Percentiles rank a stretch among this genome's conserved stretches.
Evolutionary conservation across 2,329 filamentous ascomycete genomes (phyloP).

Genomic region (Botryotinia narcissicola): DNA sequence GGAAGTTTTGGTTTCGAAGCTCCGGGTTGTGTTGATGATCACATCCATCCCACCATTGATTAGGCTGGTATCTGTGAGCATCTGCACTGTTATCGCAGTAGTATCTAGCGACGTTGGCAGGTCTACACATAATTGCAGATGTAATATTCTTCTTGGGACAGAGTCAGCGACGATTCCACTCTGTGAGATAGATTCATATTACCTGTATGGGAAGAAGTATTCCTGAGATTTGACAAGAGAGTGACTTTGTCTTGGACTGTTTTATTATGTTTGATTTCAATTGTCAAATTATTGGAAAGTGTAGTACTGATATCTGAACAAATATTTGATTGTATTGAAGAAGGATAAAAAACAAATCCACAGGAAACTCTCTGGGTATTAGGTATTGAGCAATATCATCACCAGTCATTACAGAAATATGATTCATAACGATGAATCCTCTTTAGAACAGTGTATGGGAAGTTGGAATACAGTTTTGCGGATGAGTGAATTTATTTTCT

Average conservation of each 20-base stretch:
- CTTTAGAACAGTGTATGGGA: no score
- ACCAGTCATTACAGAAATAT: no score
- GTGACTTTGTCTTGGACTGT: neutral
- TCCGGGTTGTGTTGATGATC: accelerated
- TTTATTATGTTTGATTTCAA: neutral
- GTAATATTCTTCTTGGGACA: neutral
- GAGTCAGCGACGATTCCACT: neutral
- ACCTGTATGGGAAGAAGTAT: neutral
- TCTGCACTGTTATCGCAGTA: accelerated
- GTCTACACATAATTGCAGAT: neutral
- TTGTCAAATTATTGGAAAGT: neutral
- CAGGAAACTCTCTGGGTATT: no score
- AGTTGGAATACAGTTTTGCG: no score
- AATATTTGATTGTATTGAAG: neutral
- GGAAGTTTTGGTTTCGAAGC: neutral
- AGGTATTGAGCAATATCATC: no score
- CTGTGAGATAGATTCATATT: neutral
- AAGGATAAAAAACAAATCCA: neutral
- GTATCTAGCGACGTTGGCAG: neutral
- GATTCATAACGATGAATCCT: no score
- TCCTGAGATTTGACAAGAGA: neutral
- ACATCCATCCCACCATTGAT: neutral
- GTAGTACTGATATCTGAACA: neutral
- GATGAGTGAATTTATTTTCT: no score
- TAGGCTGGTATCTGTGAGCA: neutral